Evolutionary conservation across 345 rosid species (phyloP).

Genomic region (Murraya paniculata): DNA sequence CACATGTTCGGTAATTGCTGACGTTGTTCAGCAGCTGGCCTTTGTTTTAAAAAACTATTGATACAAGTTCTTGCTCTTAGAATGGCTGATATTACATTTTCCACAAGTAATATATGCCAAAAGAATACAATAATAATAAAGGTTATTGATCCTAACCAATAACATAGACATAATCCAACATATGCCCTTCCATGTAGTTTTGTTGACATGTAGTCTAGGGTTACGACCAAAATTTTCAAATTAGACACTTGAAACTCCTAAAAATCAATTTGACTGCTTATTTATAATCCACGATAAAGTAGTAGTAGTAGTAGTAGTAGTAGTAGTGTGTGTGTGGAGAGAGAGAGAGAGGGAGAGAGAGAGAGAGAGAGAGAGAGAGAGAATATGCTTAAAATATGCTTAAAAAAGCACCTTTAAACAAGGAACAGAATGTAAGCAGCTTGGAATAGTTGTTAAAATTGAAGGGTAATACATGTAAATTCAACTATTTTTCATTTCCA

Average conservation of each 20-base stretch:
- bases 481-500: slow-evolving; percentile 1
- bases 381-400: neutral
- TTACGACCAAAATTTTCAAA: neutral
- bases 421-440: neutral
- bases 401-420: neutral
- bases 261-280: neutral
- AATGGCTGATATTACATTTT: too few species aligned
- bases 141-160: neutral
- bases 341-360: neutral
- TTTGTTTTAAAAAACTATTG: neutral
- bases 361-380: neutral
- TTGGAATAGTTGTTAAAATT: neutral
- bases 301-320: too few species aligned
- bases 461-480: neutral
- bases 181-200: neutral
- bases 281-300: neutral
- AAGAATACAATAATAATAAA: neutral
- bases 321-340: too few species aligned
- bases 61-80: neutral
- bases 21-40: neutral
- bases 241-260: neutral
- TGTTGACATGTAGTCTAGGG: neutral
- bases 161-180: neutral
- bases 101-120: neutral
- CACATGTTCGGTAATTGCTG: neutral